Base-by-base conservation (phyloP, 148 eudicot genomes). In the Drosera capensis region DNA sequence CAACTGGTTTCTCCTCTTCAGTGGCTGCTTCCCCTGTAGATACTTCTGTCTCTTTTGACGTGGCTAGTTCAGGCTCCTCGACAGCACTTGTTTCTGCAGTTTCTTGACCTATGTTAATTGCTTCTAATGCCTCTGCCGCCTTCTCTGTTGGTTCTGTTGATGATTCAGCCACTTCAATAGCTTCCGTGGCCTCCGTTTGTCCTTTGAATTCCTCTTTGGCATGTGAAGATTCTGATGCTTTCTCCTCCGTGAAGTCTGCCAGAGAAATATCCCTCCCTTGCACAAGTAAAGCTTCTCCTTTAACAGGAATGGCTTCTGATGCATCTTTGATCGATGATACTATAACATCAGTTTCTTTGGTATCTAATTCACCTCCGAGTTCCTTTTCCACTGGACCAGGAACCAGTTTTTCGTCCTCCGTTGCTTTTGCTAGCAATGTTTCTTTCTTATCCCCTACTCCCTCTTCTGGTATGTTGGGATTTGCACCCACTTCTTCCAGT, bases 161-260 rank as follows among this genome's bases (percentile, higher is more conserved):
- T 40, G 52, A 39, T 24, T 45, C 43, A 0, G 24, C 17, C 29
- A 45, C 45, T 37, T 52, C 56, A 29, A 23, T 36, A 29, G 25
- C 49, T 51, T 59, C 15, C 68, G 60, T 20, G 21, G 14, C 21
- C 51, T 49, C 42, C 23, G 17, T 16, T 46, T 31, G 31, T 61
- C 30, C 40, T 23, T 55, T 40, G 12, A 59, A 34, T 11, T 34
- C 56, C n/a, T 48, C 41, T 48, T 57, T 61, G 25, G 49, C 57
- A 31, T 29, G 21, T 9, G 38, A 2, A 34, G 38, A 23, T 31
- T 25, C 55, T 30, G 16, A 12, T 45, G 50, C 49, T 25, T 21
- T 22, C 55, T 36, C 55, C 25, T 45, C 48, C 1, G 0, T n/a
- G n/a, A n/a, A n/a, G n/a, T n/a, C n/a, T n/a, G n/a, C n/a, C n/a